Conservation (phyloP, 805 yeast species). For the Saccharomycopsis lassenensis region DNA sequence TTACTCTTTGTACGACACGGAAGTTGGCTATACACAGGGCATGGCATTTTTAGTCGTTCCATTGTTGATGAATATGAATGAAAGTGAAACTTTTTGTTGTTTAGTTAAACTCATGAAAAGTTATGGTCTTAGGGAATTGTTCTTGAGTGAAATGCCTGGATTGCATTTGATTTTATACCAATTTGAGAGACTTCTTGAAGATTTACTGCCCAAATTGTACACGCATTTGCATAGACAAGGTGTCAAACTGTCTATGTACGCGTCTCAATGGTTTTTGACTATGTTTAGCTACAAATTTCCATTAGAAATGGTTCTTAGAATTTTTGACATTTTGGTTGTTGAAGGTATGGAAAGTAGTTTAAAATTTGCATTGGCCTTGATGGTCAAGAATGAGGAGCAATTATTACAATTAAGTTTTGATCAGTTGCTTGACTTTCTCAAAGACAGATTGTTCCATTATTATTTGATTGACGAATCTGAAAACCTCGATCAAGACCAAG, state of each 20-base stretch:
- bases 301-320: constrained; percentile 72
- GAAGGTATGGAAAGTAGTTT: constrained; percentile 86
- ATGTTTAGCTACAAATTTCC: constrained; percentile 94
- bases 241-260: constrained; percentile 87
- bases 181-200: constrained; percentile 81
- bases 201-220: constrained; percentile 55
- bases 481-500: constrained; percentile 9
- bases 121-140: constrained; percentile 70
- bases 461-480: constrained; percentile 35
- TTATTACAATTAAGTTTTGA: constrained; percentile 64
- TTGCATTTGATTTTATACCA: constrained; percentile 76
- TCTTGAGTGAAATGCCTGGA: constrained; percentile 89
- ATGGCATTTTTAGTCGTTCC: constrained; percentile 93
- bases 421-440: constrained; percentile 60
- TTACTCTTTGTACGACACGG: constrained; percentile 77
- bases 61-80: constrained; percentile 65
- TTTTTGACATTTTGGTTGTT: constrained; percentile 77
- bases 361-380: constrained; percentile 72
- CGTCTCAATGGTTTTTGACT: constrained; percentile 95
- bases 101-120: constrained; percentile 74
- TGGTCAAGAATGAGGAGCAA: constrained; percentile 53
- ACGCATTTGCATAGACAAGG: constrained; percentile 80
- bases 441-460: constrained; percentile 65
- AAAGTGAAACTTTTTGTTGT: constrained; percentile 76
- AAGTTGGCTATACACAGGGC: constrained; percentile 96